Evolutionary conservation across 2,329 filamentous ascomycete genomes (phyloP), one percentile per base, ranked within the genome.

Genomic region (Aspergillus pseudoglaucus): DNA sequence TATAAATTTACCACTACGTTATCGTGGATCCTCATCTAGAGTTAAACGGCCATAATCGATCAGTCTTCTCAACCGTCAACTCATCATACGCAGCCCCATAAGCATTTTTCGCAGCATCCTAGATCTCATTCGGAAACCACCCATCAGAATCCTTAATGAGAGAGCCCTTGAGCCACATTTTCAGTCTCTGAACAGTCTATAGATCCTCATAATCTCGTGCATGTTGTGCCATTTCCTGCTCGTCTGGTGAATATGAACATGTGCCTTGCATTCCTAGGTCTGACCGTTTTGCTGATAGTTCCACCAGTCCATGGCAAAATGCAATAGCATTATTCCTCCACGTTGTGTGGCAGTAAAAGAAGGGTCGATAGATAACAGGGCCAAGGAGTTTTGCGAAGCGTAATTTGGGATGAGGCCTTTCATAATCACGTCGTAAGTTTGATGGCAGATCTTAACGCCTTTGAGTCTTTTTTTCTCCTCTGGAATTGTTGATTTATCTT

Each of bases 51-150:
- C 50, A 54, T 42, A 51, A 23, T 27, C 37, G 25, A 14, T 54
- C 46, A 10, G 50, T 45, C 38, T 53, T 51, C 23, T n/a, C 50
- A 12, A 53, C 33, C 9, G 50, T 51, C 39, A 54, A 22, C 41
- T 53, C 45, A 38, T 53, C 43, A 52, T 55, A 61, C 35, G 57
- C 53, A 8, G 47, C 48, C 18, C 17, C 45, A 43, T 61, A 46
- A 1, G 54, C 52, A 39, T 59, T 53, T 47, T 52, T 54, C 15
- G 59, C 55, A 42, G 42, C 47, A 10, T 57, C 51, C 56, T 55
- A 61, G 3, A 47, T 5, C n/a, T 58, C 58, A 53, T 55, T 58
- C 10, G 58, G 53, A 15, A 61, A 38, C 58, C 58, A 60, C 3
- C 58, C 59, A 50, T 59, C 58, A 9, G 55, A 55, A 12, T 53